Percentiles rank a stretch among this genome's conserved stretches.
phyloP scores from a whole-genome alignment of 169 alveolate species.

The Cryptosporidium viatorum region DNA sequence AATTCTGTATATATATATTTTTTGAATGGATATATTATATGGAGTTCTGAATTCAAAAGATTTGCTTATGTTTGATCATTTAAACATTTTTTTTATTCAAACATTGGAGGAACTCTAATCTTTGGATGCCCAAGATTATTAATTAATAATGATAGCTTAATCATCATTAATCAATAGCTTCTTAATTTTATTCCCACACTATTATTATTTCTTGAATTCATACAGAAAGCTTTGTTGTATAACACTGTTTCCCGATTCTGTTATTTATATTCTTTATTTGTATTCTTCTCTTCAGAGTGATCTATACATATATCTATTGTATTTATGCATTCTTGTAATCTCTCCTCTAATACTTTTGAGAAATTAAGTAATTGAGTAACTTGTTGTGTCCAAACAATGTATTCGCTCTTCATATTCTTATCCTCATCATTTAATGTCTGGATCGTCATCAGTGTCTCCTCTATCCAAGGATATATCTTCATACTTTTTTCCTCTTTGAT shows the following conservation, averaged over 20 bases:
- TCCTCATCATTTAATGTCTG: conserved; percentile 10
- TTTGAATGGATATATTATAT: conserved; percentile 1
- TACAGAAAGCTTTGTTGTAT: neutral
- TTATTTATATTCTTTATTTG: neutral
- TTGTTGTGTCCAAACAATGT: conserved; percentile 2
- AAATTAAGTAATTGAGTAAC: conserved; percentile 7
- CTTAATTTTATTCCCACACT: conserved; percentile 2
- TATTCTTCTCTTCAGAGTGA: conserved; percentile 1
- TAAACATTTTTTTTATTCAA: neutral
- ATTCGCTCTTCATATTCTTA: neutral
- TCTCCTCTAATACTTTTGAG: conserved; percentile 24
- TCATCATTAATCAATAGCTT: conserved; percentile 2
- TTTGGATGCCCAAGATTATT: neutral
- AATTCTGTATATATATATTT: conserved; percentile 8
- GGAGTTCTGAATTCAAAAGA: conserved; percentile 1
- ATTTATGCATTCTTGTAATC: conserved; percentile 13
- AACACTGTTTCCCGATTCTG: neutral
- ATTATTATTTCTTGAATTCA: neutral
- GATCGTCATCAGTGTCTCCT: neutral
- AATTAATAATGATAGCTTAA: neutral
- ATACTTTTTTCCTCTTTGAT: neutral
- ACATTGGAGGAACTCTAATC: neutral
- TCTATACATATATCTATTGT: neutral
- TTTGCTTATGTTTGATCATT: neutral
- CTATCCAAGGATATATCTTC: conserved; percentile 34